Base-by-base conservation (phyloP, 805 yeast genomes). In the Wickerhamiella musiphila region DNA sequence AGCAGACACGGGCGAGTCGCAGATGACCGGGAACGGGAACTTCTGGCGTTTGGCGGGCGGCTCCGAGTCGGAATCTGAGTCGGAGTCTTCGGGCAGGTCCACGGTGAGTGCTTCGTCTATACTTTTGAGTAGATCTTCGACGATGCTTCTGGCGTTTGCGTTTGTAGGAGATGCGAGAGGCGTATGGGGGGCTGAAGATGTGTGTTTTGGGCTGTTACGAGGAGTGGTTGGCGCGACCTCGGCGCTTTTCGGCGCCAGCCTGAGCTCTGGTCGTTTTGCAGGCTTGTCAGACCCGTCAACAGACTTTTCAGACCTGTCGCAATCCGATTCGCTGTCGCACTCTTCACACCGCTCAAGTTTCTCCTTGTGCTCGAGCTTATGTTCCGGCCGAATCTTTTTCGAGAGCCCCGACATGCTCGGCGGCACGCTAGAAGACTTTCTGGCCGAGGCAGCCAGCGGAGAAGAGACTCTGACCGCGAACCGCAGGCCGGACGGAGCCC, bases 21-120 rank as follows among this genome's bases (percentile, higher is more conserved):
- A 11, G 6, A 56, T 65, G 38, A 50, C 45, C 45, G 70, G 75
- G 75, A 58, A 70, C 48, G 68, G 66, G 66, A 50, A 63, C 6
- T 64, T 66, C 40, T 67, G 73, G 73, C 26, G 26, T 9, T 24
- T 24, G 5, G 18, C 18, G 10, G 26, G 26, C 4, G 26, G 26
- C 17, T 14, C 9, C n/a, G n/a, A n/a, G n/a, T n/a, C n/a, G n/a
- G n/a, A n/a, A n/a, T n/a, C n/a, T n/a, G n/a, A n/a, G n/a, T n/a
- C n/a, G n/a, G n/a, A n/a, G n/a, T n/a, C n/a, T n/a, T n/a, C n/a
- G n/a, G n/a, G n/a, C n/a, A n/a, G n/a, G n/a, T n/a, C n/a, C n/a
- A n/a, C n/a, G n/a, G n/a, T n/a, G n/a, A n/a, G n/a, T n/a, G n/a
- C n/a, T n/a, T n/a, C n/a, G n/a, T n/a, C n/a, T n/a, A n/a, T n/a